Percentiles rank a stretch among this genome's conserved stretches.
These are phyloP conservation scores for Diaporthe capsici DNA, from an alignment of 2,329 filamentous ascomycete species.

Conservation along the genomic window DNA sequence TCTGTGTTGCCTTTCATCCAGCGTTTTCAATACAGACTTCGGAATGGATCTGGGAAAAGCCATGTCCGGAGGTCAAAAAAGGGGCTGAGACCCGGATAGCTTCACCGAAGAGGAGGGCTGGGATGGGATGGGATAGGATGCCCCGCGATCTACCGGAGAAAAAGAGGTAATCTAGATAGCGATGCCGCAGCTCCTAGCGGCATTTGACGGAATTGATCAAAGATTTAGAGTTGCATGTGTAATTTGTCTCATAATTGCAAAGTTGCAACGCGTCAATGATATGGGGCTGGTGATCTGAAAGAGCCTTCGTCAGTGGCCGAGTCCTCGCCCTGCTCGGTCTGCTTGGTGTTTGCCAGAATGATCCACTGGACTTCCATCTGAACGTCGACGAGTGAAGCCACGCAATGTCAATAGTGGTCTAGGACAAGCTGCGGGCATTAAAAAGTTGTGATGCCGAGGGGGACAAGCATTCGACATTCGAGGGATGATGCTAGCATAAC, in stretches of 20 bases:
- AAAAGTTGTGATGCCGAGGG: background rate
- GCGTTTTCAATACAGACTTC: background rate
- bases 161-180: constrained; percentile 26
- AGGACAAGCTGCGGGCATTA: background rate
- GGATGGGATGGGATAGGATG: constrained; percentile 14
- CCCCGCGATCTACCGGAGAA: constrained; percentile 28
- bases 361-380: background rate
- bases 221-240: constrained; percentile 34
- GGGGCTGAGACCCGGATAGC: constrained; percentile 30
- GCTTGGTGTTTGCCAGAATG: background rate
- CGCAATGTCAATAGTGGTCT: background rate
- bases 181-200: constrained; percentile 17
- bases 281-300: constrained; percentile 18
- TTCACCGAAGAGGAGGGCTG: constrained; percentile 24
- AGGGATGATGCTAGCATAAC: constrained; percentile 32
- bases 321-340: background rate
- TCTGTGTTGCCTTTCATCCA: background rate
- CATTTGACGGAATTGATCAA: background rate
- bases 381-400: background rate
- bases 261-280: constrained; percentile 29
- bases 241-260: constrained; percentile 35
- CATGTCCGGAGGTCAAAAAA: constrained; percentile 30
- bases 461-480: background rate
- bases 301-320: constrained; percentile 3
- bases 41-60: background rate